These are phyloP conservation scores for Bryum argenteum DNA, from an alignment of 225 moss, liverwort and hornwort genomes.

Conservation along the genomic window DNA sequence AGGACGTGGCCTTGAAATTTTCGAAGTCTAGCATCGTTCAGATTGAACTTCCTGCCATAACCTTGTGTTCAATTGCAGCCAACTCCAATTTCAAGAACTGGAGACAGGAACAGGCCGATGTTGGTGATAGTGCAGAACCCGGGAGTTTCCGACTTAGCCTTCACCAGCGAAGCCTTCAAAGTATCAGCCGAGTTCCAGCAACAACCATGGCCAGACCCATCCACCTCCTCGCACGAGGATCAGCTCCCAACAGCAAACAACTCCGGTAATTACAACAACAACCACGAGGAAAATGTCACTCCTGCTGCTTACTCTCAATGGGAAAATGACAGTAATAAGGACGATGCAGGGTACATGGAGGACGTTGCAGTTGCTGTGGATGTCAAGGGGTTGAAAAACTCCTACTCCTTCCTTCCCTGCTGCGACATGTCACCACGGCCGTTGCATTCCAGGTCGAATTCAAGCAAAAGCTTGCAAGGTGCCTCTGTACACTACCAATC, in stretches of 20 bases:
- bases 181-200: conserved; percentile 37
- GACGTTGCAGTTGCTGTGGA: conserved; percentile 64
- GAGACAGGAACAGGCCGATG: conserved; percentile 56
- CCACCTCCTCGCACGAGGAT: conserved; percentile 39
- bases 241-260: conserved; percentile 30
- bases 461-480: conserved; percentile 42
- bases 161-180: conserved; percentile 30
- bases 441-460: conserved; percentile 51
- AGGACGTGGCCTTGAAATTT: too few species aligned
- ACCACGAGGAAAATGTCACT: too few species aligned
- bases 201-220: conserved; percentile 46
- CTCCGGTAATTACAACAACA: not conserved
- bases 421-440: conserved; percentile 37
- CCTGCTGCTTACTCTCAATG: too few species aligned
- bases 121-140: conserved; percentile 92
- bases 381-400: conserved; percentile 53
- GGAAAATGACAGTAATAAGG: not conserved
- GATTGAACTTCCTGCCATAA: too few species aligned
- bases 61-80: conserved; percentile 53
- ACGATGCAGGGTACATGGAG: conserved; percentile 33
- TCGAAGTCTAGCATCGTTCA: too few species aligned
- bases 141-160: conserved; percentile 54
- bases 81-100: conserved; percentile 58
- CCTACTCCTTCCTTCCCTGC: conserved; percentile 39
- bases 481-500: conserved; percentile 48